phyloP scores from a whole-genome alignment of 2,329 filamentous ascomycete species.

The Fusarium dimerum region DNA sequence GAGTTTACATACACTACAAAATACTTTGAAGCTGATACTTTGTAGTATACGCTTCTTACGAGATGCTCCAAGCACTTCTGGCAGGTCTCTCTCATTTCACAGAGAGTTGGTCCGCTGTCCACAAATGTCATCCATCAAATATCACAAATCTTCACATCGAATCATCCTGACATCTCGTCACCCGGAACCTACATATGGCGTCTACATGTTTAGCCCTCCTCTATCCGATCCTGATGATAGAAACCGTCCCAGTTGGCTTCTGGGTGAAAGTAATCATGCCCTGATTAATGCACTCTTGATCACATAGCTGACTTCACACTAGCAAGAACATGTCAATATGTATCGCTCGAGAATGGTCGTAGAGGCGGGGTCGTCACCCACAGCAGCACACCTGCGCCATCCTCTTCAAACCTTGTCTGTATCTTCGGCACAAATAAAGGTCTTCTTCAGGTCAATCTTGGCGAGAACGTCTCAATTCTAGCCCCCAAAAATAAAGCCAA shows the following conservation, averaged over 20 bases:
- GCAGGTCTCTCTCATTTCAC: constrained; percentile 21
- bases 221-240: constrained; percentile 27
- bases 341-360: constrained; percentile 30
- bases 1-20: too few species aligned
- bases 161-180: constrained; percentile 45
- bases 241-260: constrained; percentile 38
- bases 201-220: constrained; percentile 42
- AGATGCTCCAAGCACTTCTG: constrained; percentile 20
- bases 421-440: constrained; percentile 51
- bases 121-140: constrained; percentile 49
- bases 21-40: neutral
- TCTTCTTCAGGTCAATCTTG: constrained; percentile 40
- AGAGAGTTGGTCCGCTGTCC: constrained; percentile 41
- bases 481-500: constrained; percentile 25
- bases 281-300: neutral
- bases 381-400: constrained; percentile 44
- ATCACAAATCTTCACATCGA: constrained; percentile 43
- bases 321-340: constrained; percentile 37
- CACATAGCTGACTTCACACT: neutral
- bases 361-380: constrained; percentile 38
- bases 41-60: constrained; percentile 20
- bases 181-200: constrained; percentile 32
- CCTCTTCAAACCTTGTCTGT: constrained; percentile 42
- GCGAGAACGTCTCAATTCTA: constrained; percentile 37
- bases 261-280: constrained; percentile 36